Evolutionary conservation across 371 early-diverging fungal genomes (phyloP).

Genomic region (Nematocida ironsii): DNA sequence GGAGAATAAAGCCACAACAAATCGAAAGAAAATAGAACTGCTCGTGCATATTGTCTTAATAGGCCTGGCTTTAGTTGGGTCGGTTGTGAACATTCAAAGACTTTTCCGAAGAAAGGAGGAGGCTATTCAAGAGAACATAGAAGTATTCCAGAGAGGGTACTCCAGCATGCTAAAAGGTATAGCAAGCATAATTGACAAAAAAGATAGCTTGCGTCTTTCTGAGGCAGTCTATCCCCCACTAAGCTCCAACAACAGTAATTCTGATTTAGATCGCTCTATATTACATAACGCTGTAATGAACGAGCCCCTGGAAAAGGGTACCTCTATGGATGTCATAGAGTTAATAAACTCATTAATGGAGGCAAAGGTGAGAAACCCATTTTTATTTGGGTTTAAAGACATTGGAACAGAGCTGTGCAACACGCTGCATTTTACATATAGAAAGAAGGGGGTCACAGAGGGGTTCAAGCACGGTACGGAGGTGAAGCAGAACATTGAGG

Average conservation of each 20-base stretch:
- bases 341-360: background rate
- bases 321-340: background rate
- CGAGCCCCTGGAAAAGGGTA: background rate
- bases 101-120: constrained; percentile 1
- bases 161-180: background rate
- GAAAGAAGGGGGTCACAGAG: background rate
- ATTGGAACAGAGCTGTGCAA: background rate
- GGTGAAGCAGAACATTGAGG: constrained; percentile 9
- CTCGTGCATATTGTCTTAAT: constrained; percentile 24
- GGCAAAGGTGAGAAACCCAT: constrained; percentile 36
- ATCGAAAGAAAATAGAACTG: background rate
- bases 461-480: background rate
- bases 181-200: background rate
- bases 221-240: background rate
- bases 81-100: background rate
- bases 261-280: background rate
- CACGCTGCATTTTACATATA: background rate
- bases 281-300: background rate
- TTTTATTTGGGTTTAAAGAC: constrained; percentile 52
- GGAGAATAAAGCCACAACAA: background rate
- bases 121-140: constrained; percentile 11
- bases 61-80: constrained; percentile 15
- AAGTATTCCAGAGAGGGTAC: background rate
- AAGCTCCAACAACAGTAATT: background rate
- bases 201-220: background rate